Conservation (phyloP, 495 filamentous ascomycete genomes). For the Penicillium ochrochloron region DNA sequence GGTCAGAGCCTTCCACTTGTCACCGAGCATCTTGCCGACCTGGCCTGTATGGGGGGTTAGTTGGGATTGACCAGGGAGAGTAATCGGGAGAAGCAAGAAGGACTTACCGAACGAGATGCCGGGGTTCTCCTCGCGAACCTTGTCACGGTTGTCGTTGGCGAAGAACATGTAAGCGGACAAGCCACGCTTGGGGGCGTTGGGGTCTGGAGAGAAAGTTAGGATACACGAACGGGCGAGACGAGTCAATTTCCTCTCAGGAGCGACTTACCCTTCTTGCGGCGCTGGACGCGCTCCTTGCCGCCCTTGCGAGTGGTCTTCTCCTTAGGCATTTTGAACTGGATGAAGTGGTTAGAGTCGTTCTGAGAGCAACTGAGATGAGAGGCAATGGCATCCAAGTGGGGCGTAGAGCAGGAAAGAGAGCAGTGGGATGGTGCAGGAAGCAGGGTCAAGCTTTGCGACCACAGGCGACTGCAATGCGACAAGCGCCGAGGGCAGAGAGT, state of each 20-base stretch:
- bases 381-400: neutral
- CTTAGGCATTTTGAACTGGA: constrained; percentile 70
- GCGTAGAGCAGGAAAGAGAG: neutral
- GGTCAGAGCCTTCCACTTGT: constrained; percentile 95
- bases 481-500: neutral
- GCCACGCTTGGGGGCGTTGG: constrained; percentile 98
- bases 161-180: constrained; percentile 99
- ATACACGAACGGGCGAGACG: neutral
- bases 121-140: constrained; percentile 97
- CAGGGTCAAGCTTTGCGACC: neutral
- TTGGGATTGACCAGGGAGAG: neutral
- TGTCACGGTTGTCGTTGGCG: constrained; percentile 97
- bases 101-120: constrained; percentile 91
- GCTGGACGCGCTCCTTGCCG: constrained; percentile 58
- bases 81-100: neutral
- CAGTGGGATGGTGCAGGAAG: neutral
- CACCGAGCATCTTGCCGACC: constrained; percentile 95
- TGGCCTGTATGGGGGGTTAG: constrained; percentile 64
- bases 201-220: constrained; percentile 61
- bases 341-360: constrained; percentile 12
- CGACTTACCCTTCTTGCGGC: constrained; percentile 86
- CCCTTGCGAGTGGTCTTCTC: constrained; percentile 62
- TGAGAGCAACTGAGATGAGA: neutral
- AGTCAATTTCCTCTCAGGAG: neutral
- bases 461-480: neutral